These are phyloP conservation scores for Neophaeococcomyces aloes DNA, from an alignment of 2,329 filamentous ascomycete genomes.

Conservation along the genomic window DNA sequence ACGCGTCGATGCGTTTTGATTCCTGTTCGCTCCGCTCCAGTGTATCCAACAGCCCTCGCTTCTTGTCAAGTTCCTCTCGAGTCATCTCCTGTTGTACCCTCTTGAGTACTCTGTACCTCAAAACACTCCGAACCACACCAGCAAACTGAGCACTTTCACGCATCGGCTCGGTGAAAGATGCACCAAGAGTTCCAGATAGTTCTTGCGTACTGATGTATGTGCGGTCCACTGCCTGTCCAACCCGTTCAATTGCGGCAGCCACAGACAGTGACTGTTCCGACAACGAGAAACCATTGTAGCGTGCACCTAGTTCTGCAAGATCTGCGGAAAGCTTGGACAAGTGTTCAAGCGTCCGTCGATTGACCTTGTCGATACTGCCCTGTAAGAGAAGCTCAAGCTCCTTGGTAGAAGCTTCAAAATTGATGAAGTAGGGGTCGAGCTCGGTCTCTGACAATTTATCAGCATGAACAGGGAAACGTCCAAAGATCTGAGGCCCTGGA, in stretches of 20 bases:
- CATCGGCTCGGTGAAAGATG: constrained; percentile 95
- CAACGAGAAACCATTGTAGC: constrained; percentile 92
- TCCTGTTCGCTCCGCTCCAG: constrained; percentile 91
- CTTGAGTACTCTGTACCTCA: constrained; percentile 85
- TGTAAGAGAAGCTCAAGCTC: constrained; percentile 80
- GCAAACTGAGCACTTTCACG: constrained; percentile 95
- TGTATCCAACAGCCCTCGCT: constrained; percentile 68
- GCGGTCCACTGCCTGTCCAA: constrained; percentile 88
- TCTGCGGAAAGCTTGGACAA: constrained; percentile 74
- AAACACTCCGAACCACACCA: constrained; percentile 76
- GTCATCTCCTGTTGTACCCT: constrained; percentile 97
- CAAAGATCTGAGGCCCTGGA: constrained; percentile 55
- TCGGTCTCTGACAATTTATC: constrained; percentile 74
- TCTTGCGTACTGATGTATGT: constrained; percentile 96
- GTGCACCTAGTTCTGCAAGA: constrained; percentile 83
- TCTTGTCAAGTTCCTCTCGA: constrained; percentile 81
- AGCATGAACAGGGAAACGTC: constrained; percentile 71
- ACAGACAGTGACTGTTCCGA: constrained; percentile 84
- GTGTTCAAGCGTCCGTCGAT: constrained; percentile 77
- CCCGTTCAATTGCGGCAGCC: constrained; percentile 82
- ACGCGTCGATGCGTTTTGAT: constrained; percentile 86
- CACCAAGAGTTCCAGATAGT: constrained; percentile 73
- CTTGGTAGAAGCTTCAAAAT: constrained; percentile 83
- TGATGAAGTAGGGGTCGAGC: constrained; percentile 88
- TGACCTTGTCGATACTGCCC: constrained; percentile 94